Conservation (phyloP, 495 filamentous ascomycete species). For the Daldinia decipiens region DNA sequence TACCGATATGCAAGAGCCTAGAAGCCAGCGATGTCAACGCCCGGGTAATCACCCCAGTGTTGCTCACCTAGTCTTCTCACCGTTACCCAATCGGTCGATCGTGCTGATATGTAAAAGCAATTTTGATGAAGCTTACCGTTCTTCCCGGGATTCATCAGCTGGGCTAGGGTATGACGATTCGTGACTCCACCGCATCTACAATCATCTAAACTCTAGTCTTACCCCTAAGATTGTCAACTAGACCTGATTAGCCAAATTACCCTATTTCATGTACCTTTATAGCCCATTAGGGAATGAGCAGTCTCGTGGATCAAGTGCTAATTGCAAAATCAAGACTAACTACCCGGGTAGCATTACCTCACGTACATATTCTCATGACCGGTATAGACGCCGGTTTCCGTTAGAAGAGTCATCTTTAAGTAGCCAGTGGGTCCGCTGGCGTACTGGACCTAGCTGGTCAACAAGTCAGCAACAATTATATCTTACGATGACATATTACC, state of each 20-base stretch:
- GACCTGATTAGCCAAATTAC: slow-evolving; percentile 5
- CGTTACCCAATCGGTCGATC: slow-evolving; percentile 16
- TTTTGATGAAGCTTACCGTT: slow-evolving; percentile 27
- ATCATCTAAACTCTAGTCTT: slow-evolving; percentile 20
- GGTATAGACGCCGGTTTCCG: slow-evolving; percentile 1
- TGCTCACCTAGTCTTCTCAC: slow-evolving; percentile 18
- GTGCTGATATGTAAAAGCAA: slow-evolving; percentile 4
- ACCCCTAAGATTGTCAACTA: slow-evolving; percentile 8
- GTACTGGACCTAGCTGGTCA: slow-evolving; percentile 10
- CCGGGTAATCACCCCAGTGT: slow-evolving; percentile 4
- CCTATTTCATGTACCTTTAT: slow-evolving; percentile 2
- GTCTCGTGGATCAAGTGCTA: neutral
- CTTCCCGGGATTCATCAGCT: slow-evolving; percentile 41
- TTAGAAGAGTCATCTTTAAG: slow-evolving; percentile 13
- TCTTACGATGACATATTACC: slow-evolving; percentile 18
- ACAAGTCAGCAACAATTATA: slow-evolving; percentile 17
- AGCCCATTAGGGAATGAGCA: neutral
- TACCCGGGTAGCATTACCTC: neutral
- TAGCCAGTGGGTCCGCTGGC: slow-evolving; percentile 9
- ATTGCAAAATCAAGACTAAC: neutral
- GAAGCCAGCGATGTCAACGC: neutral
- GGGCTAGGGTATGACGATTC: slow-evolving; percentile 27
- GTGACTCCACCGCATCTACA: slow-evolving; percentile 29
- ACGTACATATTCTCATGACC: slow-evolving; percentile 1
- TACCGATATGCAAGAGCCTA: slow-evolving; percentile 12